These are phyloP conservation scores for Micromonas pusilla DNA, from an alignment of 139 green algal species.

Conservation along the genomic window DNA sequence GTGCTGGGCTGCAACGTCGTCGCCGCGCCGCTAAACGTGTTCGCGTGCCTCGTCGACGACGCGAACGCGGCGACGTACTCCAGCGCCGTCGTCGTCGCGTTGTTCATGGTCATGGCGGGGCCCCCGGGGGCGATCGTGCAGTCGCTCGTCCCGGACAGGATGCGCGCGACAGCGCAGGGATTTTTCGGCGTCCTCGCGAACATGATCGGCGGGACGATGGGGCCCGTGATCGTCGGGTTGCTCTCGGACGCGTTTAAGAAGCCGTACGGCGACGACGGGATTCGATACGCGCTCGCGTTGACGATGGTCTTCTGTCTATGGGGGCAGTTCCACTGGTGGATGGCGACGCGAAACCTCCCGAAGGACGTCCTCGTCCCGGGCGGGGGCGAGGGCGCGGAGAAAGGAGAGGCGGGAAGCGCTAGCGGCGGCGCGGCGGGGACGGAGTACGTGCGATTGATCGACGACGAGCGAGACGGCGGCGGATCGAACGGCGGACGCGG, in stretches of 20 bases:
- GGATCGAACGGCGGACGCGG: no score
- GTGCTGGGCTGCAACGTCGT: background rate
- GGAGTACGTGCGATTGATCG: no score
- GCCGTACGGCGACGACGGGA: background rate
- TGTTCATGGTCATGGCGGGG: constrained; percentile 12
- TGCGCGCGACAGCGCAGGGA: background rate
- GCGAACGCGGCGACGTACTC: background rate
- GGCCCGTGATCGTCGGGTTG: background rate
- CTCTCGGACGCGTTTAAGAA: background rate
- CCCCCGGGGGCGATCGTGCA: constrained; percentile 4
- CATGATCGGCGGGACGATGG: background rate
- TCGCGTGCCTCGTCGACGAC: background rate
- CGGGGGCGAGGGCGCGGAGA: background rate
- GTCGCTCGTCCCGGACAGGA: background rate
- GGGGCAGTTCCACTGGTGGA: background rate
- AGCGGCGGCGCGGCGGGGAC: no score
- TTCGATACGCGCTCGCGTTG: background rate
- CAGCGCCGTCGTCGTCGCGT: background rate
- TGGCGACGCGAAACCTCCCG: background rate
- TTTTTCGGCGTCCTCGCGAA: constrained; percentile 9
- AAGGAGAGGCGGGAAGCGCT: background rate
- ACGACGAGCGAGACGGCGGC: no score
- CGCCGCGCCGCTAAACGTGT: background rate
- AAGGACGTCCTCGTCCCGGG: background rate
- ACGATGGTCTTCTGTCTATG: background rate